Percentiles rank a stretch among this genome's conserved stretches.
phyloP scores from a whole-genome alignment of 768 basidiomycete genomes.

The Phlebiopsis flavidoalba region DNA sequence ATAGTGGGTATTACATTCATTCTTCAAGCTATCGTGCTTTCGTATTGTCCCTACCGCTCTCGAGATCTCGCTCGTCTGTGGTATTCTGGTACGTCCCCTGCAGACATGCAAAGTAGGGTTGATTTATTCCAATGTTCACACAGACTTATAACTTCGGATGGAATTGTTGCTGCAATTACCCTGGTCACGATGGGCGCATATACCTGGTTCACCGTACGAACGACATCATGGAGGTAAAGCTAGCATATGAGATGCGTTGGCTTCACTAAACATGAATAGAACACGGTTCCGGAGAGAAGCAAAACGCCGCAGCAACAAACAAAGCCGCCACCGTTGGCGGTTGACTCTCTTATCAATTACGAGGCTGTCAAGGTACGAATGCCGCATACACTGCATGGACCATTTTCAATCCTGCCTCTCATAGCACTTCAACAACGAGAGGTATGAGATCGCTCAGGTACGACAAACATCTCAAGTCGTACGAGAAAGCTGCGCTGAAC shows the following conservation, averaged over 20 bases:
- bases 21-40: slow-evolving; percentile 86
- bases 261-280: slow-evolving; percentile 32
- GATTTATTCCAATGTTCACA: neutral
- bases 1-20: slow-evolving; percentile 95
- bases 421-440: slow-evolving; percentile 97
- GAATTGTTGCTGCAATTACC: slow-evolving; percentile 94
- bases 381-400: neutral
- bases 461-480: slow-evolving; percentile 79
- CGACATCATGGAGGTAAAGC: slow-evolving; percentile 88
- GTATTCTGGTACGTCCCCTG: slow-evolving; percentile 69
- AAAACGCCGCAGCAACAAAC: slow-evolving; percentile 95
- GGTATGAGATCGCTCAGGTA: slow-evolving; percentile 87
- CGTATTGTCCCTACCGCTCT: slow-evolving; percentile 94
- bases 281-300: slow-evolving; percentile 92
- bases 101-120: neutral
- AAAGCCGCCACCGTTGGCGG: slow-evolving; percentile 89
- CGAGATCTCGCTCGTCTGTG: slow-evolving; percentile 95
- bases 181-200: slow-evolving; percentile 81
- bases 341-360: slow-evolving; percentile 96
- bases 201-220: slow-evolving; percentile 95
- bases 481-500: slow-evolving; percentile 90
- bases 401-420: neutral
- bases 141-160: slow-evolving; percentile 97
- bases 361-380: slow-evolving; percentile 89
- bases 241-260: neutral